Evolutionary conservation across 768 basidiomycete genomes (phyloP).

Genomic region (Cantharellus anzutake): DNA sequence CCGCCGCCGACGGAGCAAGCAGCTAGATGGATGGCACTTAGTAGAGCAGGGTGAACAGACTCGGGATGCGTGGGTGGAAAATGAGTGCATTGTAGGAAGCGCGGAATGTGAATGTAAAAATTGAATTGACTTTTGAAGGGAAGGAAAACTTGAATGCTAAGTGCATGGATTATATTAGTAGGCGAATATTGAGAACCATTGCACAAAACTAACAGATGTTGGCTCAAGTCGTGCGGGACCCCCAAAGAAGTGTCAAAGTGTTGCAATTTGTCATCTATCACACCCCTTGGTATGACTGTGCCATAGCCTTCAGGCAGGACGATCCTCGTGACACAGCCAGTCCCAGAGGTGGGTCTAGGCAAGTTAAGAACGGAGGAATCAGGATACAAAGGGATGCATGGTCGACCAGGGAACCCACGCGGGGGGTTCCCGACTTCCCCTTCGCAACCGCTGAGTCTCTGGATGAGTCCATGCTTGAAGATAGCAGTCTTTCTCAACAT

Average conservation of each 20-base stretch:
- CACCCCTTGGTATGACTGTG: neutral
- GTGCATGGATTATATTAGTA: neutral
- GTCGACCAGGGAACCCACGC: neutral
- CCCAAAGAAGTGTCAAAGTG: neutral
- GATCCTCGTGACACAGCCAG: neutral
- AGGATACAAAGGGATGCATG: too few relatives aligned
- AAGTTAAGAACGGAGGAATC: too few relatives aligned
- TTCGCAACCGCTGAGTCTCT: neutral
- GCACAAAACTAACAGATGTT: neutral
- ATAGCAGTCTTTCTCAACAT: neutral
- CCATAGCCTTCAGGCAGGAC: neutral
- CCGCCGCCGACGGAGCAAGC: constrained; percentile 3
- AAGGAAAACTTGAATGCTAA: neutral
- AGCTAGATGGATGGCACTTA: constrained; percentile 6
- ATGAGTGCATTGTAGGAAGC: neutral
- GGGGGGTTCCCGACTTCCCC: too few relatives aligned
- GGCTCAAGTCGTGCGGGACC: neutral
- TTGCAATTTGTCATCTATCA: neutral
- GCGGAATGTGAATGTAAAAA: neutral
- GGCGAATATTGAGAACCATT: neutral
- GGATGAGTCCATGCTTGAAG: neutral
- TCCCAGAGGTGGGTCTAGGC: too few relatives aligned
- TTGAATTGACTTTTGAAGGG: neutral
- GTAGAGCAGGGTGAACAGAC: constrained; percentile 4
- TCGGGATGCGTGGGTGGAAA: neutral